These are phyloP conservation scores for Ophiocordyceps camponoti-saundersi DNA, from an alignment of 2,329 filamentous ascomycete species.

Conservation along the genomic window DNA sequence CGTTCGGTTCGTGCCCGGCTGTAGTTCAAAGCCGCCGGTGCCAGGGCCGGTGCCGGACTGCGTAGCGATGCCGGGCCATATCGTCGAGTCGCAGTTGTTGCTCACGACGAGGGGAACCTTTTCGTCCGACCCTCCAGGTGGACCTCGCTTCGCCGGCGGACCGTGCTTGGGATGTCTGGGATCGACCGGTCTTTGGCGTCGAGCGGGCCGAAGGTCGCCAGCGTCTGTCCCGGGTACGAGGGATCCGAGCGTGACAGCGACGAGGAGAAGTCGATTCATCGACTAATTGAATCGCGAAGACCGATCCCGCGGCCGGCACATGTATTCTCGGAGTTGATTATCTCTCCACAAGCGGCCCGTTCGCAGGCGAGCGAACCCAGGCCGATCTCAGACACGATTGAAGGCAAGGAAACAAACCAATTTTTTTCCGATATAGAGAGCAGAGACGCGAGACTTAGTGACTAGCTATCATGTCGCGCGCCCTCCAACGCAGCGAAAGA, in stretches of 20 bases:
- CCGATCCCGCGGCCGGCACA: conserved; percentile 1
- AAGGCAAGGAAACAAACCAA: too few relatives aligned
- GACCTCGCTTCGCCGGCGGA: conserved; percentile 11
- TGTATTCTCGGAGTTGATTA: background rate
- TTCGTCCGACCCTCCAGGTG: conserved; percentile 16
- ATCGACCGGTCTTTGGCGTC: conserved; percentile 10
- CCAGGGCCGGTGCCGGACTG: conserved; percentile 53
- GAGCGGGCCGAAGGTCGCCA: conserved; percentile 3
- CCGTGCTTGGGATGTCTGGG: conserved; percentile 10
- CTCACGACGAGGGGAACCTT: conserved; percentile 47
- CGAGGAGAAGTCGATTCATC: conserved; percentile 7
- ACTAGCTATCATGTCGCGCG: background rate
- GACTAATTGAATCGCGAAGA: conserved; percentile 2
- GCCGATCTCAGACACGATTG: too few relatives aligned
- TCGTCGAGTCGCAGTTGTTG: conserved; percentile 53
- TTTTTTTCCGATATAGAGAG: too few relatives aligned
- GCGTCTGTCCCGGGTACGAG: conserved; percentile 6
- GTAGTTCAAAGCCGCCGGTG: conserved; percentile 51
- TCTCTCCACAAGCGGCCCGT: background rate
- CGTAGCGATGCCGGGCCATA: conserved; percentile 63
- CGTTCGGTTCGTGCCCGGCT: conserved; percentile 36
- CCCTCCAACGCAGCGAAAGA: background rate
- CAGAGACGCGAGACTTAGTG: background rate
- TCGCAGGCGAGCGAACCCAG: too few relatives aligned
- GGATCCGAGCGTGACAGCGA: conserved; percentile 7